Base-by-base conservation (phyloP, 2,329 filamentous ascomycete genomes). In the Penicillium sp. region DNA sequence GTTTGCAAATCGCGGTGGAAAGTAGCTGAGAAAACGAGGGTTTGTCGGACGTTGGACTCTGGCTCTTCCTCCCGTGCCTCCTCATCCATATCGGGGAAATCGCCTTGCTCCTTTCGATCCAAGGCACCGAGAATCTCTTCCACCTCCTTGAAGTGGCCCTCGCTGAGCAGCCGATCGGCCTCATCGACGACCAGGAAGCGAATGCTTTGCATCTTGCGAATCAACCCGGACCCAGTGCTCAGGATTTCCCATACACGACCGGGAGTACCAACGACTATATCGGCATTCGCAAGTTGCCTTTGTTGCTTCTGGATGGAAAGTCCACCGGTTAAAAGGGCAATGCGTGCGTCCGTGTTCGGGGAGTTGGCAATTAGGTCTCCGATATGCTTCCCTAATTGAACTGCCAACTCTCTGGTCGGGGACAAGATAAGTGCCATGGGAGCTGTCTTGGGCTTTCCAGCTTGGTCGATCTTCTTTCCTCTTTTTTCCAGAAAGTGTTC, bases 221-320 rank as follows among this genome's bases (percentile, higher is more conserved):
- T 78, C 18, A 94, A 69, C 5, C 83, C 81, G 9, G 79, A 77
- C 36, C 86, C 87, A 1, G 82, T 81, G 65, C 86, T 89, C 49
- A 97, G 81, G 5, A 98, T 84, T 64, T 98, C 93, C 93, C 93
- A 98, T 37, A 97, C 69, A 50, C 93, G 82, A 20, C 93, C 93
- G 0, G 93, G 93, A 0, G 93, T 96, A 41, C 84, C 91, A 46
- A 98, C 81, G n/a, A 98, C 82, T 40, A 98, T 87, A 61, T 98
- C 89, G 2, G 91, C 91, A 60, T 84, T 83, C 38, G 83, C 79
- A 20, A 98, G 71, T 61, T 91, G 82, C 39, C 93, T 81, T 62
- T 94, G 86, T 65, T 98, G 93, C 70, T 98, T 98, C 55, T 93
- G 85, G n/a, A 96, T 79, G 2, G 93, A 94, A 26, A 98, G 70